Conservation (phyloP, 805 yeast species). For the Ogataea nakhonphanomensis region DNA sequence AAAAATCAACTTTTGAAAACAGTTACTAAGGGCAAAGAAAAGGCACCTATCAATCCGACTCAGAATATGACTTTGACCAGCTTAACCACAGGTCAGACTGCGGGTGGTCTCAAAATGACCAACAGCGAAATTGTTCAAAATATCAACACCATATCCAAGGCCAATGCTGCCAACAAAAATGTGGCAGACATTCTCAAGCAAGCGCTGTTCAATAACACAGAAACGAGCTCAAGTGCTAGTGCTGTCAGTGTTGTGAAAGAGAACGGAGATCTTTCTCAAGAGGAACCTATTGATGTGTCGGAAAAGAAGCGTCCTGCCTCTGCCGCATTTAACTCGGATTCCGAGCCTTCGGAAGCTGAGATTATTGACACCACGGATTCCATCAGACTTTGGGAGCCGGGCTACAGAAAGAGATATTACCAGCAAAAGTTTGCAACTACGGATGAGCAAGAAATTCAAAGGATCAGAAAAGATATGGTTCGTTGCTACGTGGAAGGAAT, state of each 20-base stretch:
- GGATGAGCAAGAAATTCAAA: slow-evolving; percentile 51
- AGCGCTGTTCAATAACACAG: slow-evolving; percentile 25
- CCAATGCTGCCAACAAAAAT: slow-evolving; percentile 65
- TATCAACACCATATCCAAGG: slow-evolving; percentile 59
- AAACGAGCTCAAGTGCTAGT: slow-evolving; percentile 17
- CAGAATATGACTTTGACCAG: slow-evolving; percentile 74
- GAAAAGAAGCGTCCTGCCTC: slow-evolving; percentile 23
- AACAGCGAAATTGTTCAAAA: slow-evolving; percentile 70
- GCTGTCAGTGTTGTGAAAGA: slow-evolving; percentile 30
- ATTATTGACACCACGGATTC: slow-evolving; percentile 45
- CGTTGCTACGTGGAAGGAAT: slow-evolving; percentile 86
- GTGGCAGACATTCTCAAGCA: slow-evolving; percentile 62
- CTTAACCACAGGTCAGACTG: slow-evolving; percentile 62
- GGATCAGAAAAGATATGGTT: slow-evolving; percentile 57
- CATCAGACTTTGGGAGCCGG: slow-evolving; percentile 80
- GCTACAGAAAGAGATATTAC: slow-evolving; percentile 82
- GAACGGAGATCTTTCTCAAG: slow-evolving; percentile 14
- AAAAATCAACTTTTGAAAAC: slow-evolving; percentile 45
- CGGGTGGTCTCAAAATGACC: slow-evolving; percentile 57
- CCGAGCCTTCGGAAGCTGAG: slow-evolving; percentile 33
- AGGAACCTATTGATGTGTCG: slow-evolving; percentile 28
- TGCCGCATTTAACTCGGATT: slow-evolving; percentile 26
- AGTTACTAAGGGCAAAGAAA: slow-evolving; percentile 70
- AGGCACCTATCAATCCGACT: slow-evolving; percentile 67
- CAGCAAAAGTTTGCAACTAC: slow-evolving; percentile 62